Base-by-base conservation (phyloP, 441 rosid species). In the Arabidopsis hybrid region DNA sequence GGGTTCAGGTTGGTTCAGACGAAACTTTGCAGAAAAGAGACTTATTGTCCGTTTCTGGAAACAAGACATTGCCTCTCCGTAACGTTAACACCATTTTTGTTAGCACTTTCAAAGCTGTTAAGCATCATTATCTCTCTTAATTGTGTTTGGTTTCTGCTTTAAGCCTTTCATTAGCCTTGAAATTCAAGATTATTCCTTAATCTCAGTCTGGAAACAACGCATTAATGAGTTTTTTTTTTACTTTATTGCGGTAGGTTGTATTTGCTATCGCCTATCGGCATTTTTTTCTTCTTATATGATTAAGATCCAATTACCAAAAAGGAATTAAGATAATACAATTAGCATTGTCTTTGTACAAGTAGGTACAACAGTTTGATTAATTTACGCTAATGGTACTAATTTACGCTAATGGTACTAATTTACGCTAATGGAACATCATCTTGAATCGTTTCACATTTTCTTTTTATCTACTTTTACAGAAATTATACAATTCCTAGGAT, bases 21-120 rank as follows among this genome's bases (percentile, higher is more conserved):
- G 60, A 63, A 69, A 69, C 53, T 55, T 55, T 76, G 66, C 58
- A 75, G 55, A 67, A 67, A 17, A 50, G 61, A 74, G 73, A 21
- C 6, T 60, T 2, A 40, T 50, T 74, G 67, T 59, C 68, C 29
- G 47, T 59, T 74, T 66, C 31, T 67, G 57, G 79, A 61, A 68
- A 60, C 43, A 52, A 75, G 59, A 62, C 66, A 49, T 62, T 62
- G 55, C 57, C 73, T 68, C 47, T 52, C 58, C 69, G 58, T 11
- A 75, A 67, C 64, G 60, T n/a, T 75, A 69, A 69, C 42, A 60
- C 79, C 68, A 2, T 61, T 61, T 75, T 35, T 6, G 18, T 45
- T 12, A 2, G 53, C 49, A 55, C 18, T 55, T 67, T 46, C 12
- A 62, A 55, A 75, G 74, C 79, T 53, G 74, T 75, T 68, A 69